Percentiles rank a stretch among this genome's conserved stretches.
Evolutionary conservation across 2,329 filamentous ascomycete genomes (phyloP).

Genomic region (Talaromyces islandicus): DNA sequence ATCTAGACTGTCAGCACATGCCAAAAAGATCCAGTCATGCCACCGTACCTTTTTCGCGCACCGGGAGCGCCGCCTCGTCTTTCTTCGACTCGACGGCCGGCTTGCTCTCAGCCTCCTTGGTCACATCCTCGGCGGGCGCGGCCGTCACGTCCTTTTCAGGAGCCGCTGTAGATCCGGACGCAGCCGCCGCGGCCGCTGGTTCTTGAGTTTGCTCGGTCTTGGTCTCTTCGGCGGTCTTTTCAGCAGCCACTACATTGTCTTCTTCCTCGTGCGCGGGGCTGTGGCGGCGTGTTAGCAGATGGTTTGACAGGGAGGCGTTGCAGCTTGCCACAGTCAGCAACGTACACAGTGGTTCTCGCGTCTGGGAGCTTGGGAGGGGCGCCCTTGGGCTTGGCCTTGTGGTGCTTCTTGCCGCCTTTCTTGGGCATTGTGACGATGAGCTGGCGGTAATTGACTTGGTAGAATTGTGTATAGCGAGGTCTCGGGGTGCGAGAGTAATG

Average conservation of each 20-base stretch:
- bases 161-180: neutral
- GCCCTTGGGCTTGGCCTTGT: slow-evolving; percentile 8
- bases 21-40: neutral
- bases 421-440: slow-evolving; percentile 5
- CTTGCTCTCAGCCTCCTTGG: neutral
- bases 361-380: slow-evolving; percentile 8
- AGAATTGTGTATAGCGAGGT: neutral
- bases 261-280: slow-evolving; percentile 8
- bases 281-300: neutral
- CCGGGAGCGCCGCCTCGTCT: neutral
- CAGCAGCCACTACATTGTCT: slow-evolving; percentile 5
- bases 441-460: neutral
- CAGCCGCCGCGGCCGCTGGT: neutral
- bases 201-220: neutral
- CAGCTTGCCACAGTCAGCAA: neutral
- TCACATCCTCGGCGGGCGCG: neutral
- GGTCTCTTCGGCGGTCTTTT: neutral
- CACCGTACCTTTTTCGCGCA: slow-evolving; percentile 6
- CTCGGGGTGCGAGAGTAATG: neutral
- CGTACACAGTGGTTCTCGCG: slow-evolving; percentile 9
- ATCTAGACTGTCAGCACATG: neutral
- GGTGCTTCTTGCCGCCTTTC: slow-evolving; percentile 11
- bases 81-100: neutral
- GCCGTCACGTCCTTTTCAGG: neutral
- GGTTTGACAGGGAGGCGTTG: neutral